A percentile compares a stretch with the other conserved stretches of the same genome.
Conservation (phyloP, 2,329 filamentous ascomycete genomes). For the Pseudofabraea citricarpa region DNA sequence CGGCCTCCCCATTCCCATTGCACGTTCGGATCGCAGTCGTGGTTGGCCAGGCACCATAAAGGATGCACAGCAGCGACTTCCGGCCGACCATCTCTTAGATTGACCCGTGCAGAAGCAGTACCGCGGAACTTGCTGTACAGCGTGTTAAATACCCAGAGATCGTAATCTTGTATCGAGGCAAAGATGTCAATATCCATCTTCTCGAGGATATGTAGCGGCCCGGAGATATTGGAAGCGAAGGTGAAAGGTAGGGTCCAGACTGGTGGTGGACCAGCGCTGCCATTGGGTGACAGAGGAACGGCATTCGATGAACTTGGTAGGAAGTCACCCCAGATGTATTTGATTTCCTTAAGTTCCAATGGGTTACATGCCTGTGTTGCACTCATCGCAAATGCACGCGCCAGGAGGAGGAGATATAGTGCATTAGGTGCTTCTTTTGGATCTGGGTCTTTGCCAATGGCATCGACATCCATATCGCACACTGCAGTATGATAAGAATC, state of each 20-base stretch:
- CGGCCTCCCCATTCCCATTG: conserved; percentile 86
- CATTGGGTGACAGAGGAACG: conserved; percentile 45
- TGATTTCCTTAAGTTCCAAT: conserved; percentile 58
- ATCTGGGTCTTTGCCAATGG: conserved; percentile 59
- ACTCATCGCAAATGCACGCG: conserved; percentile 59
- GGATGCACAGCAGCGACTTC: conserved; percentile 93
- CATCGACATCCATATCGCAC: conserved; percentile 62
- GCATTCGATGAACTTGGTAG: conserved; percentile 47
- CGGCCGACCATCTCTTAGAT: conserved; percentile 70
- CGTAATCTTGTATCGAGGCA: conserved; percentile 50
- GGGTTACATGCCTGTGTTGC: conserved; percentile 56
- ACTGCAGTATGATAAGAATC: conserved; percentile 59
- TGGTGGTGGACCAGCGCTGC: conserved; percentile 46
- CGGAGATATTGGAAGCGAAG: conserved; percentile 70
- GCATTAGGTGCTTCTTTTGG: conserved; percentile 55
- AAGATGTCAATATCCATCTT: conserved; percentile 83
- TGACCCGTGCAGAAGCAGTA: conserved; percentile 82
- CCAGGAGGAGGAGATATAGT: conserved; percentile 58
- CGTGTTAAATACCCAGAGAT: conserved; percentile 84
- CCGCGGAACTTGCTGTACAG: conserved; percentile 90
- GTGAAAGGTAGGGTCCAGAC: conserved; percentile 71
- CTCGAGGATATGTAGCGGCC: conserved; percentile 72
- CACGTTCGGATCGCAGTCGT: conserved; percentile 93
- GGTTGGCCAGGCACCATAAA: conserved; percentile 94
- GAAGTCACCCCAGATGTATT: conserved; percentile 68